Evolutionary conservation across 2,329 filamentous ascomycete genomes (phyloP), one percentile per base, ranked within the genome.

Genomic region (Trichophyton schoenleinii): DNA sequence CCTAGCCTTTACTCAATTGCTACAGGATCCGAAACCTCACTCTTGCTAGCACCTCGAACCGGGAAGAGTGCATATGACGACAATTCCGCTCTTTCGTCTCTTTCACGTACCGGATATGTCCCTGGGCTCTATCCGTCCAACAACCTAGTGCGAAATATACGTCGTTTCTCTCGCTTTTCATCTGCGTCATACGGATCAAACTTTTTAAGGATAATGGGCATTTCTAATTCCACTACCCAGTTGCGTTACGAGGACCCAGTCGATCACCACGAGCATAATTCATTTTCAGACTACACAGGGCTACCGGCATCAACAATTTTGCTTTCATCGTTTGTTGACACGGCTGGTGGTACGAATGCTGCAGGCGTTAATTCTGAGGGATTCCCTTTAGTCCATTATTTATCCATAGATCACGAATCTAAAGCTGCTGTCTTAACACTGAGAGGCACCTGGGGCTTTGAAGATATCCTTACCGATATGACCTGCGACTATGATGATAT

Each of bases 391-490:
- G 86, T 89, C 1, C 87, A 89, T 70, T 89, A 88, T 66, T 82
- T 89, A 41, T 85, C 85, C 1, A 74, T 89, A 0, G 87, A 89
- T 66, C 85, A 87, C 67, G 83, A 86, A 59, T 86, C 86, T 1
- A 86, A 84, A 67, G 86, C 87, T 0, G 83, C 89, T 0, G 86
- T 89, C 0, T 75, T 89, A n/a, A 85, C 86, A 1, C 87, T 87
- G 58, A 81, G 87, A 42, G 87, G 87, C 1, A 89, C 87, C 0
- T 77, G 88, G 44, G 87, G 87, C 0, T 88, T 89, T 63, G 86
- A 89, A 67, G 87, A 89, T 68, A 82, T 89, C 25, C 74, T 89
- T 41, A 86, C 86, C 0, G 87, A 89, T 67, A 83, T 89, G 80
- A 86, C 86, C 34, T 89, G 86, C 71, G 86, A 88, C 55, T 89